A percentile compares a stretch with the other conserved stretches of the same genome.
phyloP scores from a whole-genome alignment of 805 yeast species.

The Metschnikowia santaceciliae region DNA sequence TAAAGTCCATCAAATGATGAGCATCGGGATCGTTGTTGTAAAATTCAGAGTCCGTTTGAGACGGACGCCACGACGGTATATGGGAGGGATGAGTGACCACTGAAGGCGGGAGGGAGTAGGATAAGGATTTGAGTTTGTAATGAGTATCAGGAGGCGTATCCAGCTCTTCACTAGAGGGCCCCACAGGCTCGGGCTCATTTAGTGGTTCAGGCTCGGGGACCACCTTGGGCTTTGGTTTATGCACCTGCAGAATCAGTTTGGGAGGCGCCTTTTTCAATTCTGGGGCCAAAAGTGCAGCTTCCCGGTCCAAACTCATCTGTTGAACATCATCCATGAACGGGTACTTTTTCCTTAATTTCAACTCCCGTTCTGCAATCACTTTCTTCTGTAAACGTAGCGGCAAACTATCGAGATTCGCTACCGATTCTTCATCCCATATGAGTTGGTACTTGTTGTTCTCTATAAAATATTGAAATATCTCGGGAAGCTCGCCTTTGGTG shows the following conservation, averaged over 20 bases:
- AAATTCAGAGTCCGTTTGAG: conserved; percentile 18
- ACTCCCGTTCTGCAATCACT: conserved; percentile 31
- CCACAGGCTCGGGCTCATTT: neutral
- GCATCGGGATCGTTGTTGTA: conserved; percentile 15
- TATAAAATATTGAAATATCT: conserved; percentile 29
- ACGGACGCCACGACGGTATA: conserved; percentile 40
- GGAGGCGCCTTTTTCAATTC: neutral
- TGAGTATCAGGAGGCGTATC: conserved; percentile 13
- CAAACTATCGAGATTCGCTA: conserved; percentile 23
- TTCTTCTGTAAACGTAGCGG: conserved; percentile 41
- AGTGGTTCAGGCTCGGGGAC: neutral
- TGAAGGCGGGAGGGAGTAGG: conserved; percentile 32
- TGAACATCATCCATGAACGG: conserved; percentile 34
- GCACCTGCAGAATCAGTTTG: neutral
- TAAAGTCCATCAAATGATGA: conserved; percentile 22
- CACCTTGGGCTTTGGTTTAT: neutral
- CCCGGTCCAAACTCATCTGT: conserved; percentile 20
- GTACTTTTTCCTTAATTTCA: conserved; percentile 26
- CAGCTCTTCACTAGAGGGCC: conserved; percentile 1
- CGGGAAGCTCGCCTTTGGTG: conserved; percentile 27
- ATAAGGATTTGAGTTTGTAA: conserved; percentile 27
- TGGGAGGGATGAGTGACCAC: conserved; percentile 43
- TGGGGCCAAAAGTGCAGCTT: conserved; percentile 10
- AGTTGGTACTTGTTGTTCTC: conserved; percentile 25
- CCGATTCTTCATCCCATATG: conserved; percentile 30